These are phyloP conservation scores for Lophiotrema nucula DNA, from an alignment of 495 filamentous ascomycete genomes.

Conservation along the genomic window DNA sequence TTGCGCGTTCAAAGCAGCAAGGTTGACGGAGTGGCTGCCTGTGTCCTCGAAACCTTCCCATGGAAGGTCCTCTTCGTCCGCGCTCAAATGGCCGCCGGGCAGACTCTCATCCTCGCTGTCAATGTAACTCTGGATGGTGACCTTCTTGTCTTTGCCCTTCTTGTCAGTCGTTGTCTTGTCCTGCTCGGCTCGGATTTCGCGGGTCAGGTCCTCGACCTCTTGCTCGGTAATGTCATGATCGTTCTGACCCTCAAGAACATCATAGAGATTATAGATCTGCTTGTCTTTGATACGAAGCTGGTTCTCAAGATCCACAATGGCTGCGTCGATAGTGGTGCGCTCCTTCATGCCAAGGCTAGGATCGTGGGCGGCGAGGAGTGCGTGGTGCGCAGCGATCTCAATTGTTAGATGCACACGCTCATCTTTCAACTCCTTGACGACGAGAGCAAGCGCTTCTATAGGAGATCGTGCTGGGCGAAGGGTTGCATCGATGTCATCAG, in stretches of 20 bases:
- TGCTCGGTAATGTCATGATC: slow-evolving; percentile 60
- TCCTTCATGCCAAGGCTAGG: slow-evolving; percentile 65
- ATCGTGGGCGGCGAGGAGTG: slow-evolving; percentile 65
- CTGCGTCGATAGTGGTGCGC: slow-evolving; percentile 61
- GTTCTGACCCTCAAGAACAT: slow-evolving; percentile 84
- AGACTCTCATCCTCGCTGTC: slow-evolving; percentile 20
- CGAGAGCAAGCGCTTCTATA: slow-evolving; percentile 70
- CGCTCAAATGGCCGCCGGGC: slow-evolving; percentile 7
- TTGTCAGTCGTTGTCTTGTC: slow-evolving; percentile 4
- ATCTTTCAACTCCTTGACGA: slow-evolving; percentile 77
- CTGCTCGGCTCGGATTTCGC: slow-evolving; percentile 54
- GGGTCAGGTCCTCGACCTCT: slow-evolving; percentile 67
- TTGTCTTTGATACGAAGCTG: slow-evolving; percentile 77
- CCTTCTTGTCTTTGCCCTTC: slow-evolving; percentile 31
- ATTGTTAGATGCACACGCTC: slow-evolving; percentile 79
- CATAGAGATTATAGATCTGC: slow-evolving; percentile 84
- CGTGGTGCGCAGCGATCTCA: slow-evolving; percentile 58
- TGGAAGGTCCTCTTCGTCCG: slow-evolving; percentile 23
- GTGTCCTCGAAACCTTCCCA: slow-evolving; percentile 30
- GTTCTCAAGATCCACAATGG: slow-evolving; percentile 62
- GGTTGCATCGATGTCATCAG: slow-evolving; percentile 68
- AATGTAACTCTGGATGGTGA: slow-evolving; percentile 31
- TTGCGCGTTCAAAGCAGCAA: background rate
- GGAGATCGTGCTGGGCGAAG: slow-evolving; percentile 74
- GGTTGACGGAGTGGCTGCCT: background rate